Base-by-base conservation (phyloP, 2,329 filamentous ascomycete genomes). In the Penicillium polonicum region DNA sequence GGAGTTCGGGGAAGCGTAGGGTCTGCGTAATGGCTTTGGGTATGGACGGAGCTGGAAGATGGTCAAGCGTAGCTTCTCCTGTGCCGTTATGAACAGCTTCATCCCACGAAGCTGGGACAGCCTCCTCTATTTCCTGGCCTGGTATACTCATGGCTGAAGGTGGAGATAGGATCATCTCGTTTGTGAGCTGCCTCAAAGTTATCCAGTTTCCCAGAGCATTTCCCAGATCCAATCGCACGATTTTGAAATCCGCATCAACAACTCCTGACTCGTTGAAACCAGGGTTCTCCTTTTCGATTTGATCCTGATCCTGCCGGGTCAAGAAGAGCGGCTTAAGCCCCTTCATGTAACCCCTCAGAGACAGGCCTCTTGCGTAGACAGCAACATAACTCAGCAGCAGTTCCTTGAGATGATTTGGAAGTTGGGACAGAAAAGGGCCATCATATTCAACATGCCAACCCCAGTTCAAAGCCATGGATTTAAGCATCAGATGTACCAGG, bases 381-480 rank as follows among this genome's bases (percentile, higher is more conserved):
- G 79, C 77, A 31, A 87, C 65, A 67, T 87, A 87, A 61, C 80
- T 84, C 25, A 88, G 67, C 35, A 88, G 62, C 1, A 78, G 69
- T 59, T 81, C 72, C 62, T 84, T 84, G 6, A 85, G 65, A 41
- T 76, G 75, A 17, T 76, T 70, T 0, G 85, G 83, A 13, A 87
- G 65, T 3, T 80, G 74, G 2, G 77, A 73, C 3, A 88, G 70
- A 49, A 82, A 83, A 19, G 80, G 72, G 55, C 82, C 79, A 63
- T 87, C 83, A 61, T 85, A 85, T 51, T 82, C 78, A 27, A 82
- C 69, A 59, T 87, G 79, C 70, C 80, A 79, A 10, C 77, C 69
- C 85, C 85, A 88, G 25, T 84, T 78, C 25, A 70, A 65, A 2
- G 84, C 83, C 64, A 87, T 80, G 0, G 77, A 75, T 62, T 81